A percentile compares a stretch with the other conserved stretches of the same genome.
These are phyloP conservation scores for Pseudoturritis turrita DNA, from an alignment of 345 rosid species.

Conservation along the genomic window DNA sequence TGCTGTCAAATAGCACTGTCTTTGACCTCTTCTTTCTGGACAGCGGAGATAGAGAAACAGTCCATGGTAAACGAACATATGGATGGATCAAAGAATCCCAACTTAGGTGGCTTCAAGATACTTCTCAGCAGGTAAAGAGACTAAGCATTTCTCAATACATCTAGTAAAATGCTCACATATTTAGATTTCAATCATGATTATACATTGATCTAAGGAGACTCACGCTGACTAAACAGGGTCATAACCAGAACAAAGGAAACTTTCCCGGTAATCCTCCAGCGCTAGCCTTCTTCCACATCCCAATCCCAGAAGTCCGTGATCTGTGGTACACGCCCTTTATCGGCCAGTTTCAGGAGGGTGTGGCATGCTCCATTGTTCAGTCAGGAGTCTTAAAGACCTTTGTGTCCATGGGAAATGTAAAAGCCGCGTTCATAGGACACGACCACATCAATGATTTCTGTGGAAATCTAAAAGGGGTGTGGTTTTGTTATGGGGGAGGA, in stretches of 20 bases:
- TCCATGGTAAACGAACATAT: conserved; percentile 63
- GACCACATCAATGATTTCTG: conserved; percentile 90
- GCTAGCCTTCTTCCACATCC: conserved; percentile 82
- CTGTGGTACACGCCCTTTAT: conserved; percentile 48
- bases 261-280: conserved; percentile 35
- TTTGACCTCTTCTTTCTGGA: conserved; percentile 86
- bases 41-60: conserved; percentile 68
- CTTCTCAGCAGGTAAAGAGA: conserved; percentile 31
- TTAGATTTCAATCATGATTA: background rate
- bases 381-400: conserved; percentile 60
- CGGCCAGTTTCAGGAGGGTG: conserved; percentile 74
- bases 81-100: conserved; percentile 94
- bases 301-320: conserved; percentile 63
- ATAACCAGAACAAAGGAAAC: conserved; percentile 22
- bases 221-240: conserved; percentile 42
- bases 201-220: conserved; percentile 25
- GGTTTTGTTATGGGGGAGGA: conserved; percentile 97
- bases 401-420: conserved; percentile 72
- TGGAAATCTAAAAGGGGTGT: conserved; percentile 65
- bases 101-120: conserved; percentile 62
- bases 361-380: conserved; percentile 67
- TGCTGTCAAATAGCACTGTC: conserved; percentile 59
- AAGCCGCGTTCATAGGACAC: conserved; percentile 82
- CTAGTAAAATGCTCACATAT: background rate
- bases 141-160: background rate